Evolutionary conservation across 2,329 filamentous ascomycete species (phyloP), one percentile per base, ranked within the genome.

Genomic region (Alternaria postmessia): DNA sequence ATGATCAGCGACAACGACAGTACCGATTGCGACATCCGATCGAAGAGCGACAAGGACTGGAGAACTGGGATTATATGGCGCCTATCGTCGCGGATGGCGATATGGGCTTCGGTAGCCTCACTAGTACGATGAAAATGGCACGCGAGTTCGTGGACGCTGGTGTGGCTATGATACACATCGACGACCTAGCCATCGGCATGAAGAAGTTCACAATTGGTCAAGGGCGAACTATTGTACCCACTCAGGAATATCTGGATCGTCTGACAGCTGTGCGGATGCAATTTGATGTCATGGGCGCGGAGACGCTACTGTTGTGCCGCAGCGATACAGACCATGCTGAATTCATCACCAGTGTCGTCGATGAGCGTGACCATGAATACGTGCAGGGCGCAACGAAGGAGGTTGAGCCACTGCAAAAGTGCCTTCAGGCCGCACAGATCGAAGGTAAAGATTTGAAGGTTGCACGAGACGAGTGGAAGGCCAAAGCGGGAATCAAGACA

Each of bases 121-220:
- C 80, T 0, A 73, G 70, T 2, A 77, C 75, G 4, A 76, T 81
- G 69, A 81, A 82, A 70, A 75, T 80, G 71, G 75, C 76, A 6
- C 68, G 72, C 26, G 69, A 74, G n/a, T 81, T 82, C 57, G 79
- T 81, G n/a, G 80, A 81, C 44, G 72, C 75, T 14, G 80, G 80
- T 6, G 80, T 80, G 1, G 80, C 80, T 9, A 80, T 80, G 75
- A 79, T 81, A 44, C 80, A 81, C 53, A 71, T 82, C 4, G 80
- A 82, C 54, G 80, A 81, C 56, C 65, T 81, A 30, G 80, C 80
- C 0, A 78, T 81, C 22, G 80, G 80, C 6, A 72, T 81, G 66
- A 81, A 81, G 68, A 81, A 81, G 64, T 82, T 81, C 52, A 81
- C 79, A 1, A 72, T 78, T 16, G 79, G 79, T 0, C 71, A 81